These are phyloP conservation scores for Eucalyptus tenuipes DNA, from an alignment of 345 rosid species.

Conservation along the genomic window DNA sequence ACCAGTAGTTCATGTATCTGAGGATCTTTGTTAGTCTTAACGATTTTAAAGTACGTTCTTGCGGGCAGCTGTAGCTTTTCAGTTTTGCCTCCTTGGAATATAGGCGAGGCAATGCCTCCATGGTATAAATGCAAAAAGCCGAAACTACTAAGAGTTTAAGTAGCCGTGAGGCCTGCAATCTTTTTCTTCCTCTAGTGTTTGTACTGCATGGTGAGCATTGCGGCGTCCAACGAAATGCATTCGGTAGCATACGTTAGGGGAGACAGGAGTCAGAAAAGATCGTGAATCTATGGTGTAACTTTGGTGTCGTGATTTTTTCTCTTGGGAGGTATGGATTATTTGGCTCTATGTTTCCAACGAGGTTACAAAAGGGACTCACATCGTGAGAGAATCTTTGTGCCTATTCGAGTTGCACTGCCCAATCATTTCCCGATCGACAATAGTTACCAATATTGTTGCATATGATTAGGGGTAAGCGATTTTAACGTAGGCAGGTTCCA, in stretches of 20 bases:
- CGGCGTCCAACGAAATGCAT: background rate
- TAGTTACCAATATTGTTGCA: accelerated
- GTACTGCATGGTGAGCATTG: background rate
- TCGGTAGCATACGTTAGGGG: background rate
- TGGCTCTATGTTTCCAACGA: background rate
- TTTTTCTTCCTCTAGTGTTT: background rate
- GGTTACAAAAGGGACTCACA: background rate
- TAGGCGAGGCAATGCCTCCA: background rate
- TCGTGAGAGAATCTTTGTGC: background rate
- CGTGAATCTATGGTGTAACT: background rate
- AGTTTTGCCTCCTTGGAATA: background rate
- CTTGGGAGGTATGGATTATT: background rate
- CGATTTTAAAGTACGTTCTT: background rate
- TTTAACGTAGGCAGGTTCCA: no score
- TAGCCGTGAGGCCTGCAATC: background rate
- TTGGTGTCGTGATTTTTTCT: background rate
- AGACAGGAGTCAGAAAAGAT: background rate
- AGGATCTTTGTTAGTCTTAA: background rate
- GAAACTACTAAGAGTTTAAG: background rate
- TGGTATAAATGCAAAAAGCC: background rate
- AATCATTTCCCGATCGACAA: background rate
- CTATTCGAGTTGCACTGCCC: background rate
- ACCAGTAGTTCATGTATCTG: background rate
- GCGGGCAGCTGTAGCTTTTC: background rate
- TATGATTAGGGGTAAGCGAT: no score